Base-by-base conservation (phyloP, 2,329 filamentous ascomycete species). In the Endocalyx cinctus region DNA sequence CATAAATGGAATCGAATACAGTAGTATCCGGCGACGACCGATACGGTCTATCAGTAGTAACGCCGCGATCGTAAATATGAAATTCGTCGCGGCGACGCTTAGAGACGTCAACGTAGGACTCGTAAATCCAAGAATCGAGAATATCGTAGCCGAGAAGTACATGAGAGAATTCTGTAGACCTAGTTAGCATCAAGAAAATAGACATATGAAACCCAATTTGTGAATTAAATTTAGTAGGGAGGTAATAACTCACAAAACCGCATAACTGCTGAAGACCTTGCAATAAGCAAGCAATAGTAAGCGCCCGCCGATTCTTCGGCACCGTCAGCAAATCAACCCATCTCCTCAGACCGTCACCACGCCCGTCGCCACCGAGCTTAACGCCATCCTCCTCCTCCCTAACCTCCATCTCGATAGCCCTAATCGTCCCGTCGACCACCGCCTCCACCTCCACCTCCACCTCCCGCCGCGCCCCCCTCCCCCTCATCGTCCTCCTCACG, bases 251-350 rank as follows among this genome's bases (percentile, higher is more conserved):
- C 60, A 81, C 77, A 59, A 92, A 92, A 1, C 86, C 88, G 50
- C 85, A 92, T 1, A 94, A 71, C 57, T 97, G 90, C 60, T 96
- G 90, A 6, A 94, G 66, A 0, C 80, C 87, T 53, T 96, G 89
- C 3, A 96, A 69, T 43, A 92, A 74, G 60, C 88, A 94, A 1
- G 89, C 87, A 54, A 96, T 92, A 1, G 74, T 74, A 53, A 96
- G 60, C 0, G 90, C 89, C 39, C 87, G 76, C 32, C 82, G 67
- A 48, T 87, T 84, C 36, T 74, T 80, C 51, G 63, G 71, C 45
- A 75, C 73, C 12, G 59, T 55, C 31, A 82, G 58, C 28, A 81
- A 61, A 50, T 77, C 72, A 25, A 60, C 56, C 64, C 74, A 74
- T 17, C 62, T 63, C 10, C 67, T 68, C 17, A 67, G 45, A 29